Evolutionary conservation across 345 rosid species (phyloP).

Genomic region (Pugionium dolabratum): DNA sequence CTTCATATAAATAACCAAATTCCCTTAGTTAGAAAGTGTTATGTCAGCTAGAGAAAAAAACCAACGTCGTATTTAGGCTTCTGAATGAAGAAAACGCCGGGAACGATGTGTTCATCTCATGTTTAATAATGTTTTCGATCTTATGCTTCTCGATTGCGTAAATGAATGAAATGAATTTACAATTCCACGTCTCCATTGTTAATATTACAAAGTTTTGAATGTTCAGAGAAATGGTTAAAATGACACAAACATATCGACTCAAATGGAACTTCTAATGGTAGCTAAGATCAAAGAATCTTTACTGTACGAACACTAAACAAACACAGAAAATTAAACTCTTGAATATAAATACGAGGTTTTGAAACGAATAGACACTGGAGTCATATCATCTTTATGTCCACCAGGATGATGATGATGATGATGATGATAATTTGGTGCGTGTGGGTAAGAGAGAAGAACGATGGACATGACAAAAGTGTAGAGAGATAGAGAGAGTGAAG

Average conservation of each 20-base stretch:
- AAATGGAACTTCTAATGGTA: too few relatives aligned
- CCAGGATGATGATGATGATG: not conserved
- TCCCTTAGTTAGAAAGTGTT: not conserved
- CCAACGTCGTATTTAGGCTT: not conserved
- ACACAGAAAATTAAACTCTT: not conserved
- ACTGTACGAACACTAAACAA: not conserved
- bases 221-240: too few relatives aligned
- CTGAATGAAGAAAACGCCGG: constrained; percentile 4
- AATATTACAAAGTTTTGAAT: too few relatives aligned
- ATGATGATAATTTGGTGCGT: constrained; percentile 27
- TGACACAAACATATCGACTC: too few relatives aligned
- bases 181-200: constrained; percentile 20
- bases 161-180: constrained; percentile 15
- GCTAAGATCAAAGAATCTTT: too few relatives aligned
- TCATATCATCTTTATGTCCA: constrained; percentile 1
- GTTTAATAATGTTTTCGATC: constrained; percentile 3
- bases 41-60: constrained; percentile 11
- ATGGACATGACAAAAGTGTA: constrained; percentile 22
- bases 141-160: constrained; percentile 9
- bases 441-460: constrained; percentile 36
- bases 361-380: not conserved
- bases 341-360: not conserved
- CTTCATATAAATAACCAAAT: too few relatives aligned
- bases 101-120: constrained; percentile 8
- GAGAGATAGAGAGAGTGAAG: constrained; percentile 31